A percentile compares a stretch with the other conserved stretches of the same genome.
phyloP scores from a whole-genome alignment of 805 yeast genomes.

The Ogataea neopini region DNA sequence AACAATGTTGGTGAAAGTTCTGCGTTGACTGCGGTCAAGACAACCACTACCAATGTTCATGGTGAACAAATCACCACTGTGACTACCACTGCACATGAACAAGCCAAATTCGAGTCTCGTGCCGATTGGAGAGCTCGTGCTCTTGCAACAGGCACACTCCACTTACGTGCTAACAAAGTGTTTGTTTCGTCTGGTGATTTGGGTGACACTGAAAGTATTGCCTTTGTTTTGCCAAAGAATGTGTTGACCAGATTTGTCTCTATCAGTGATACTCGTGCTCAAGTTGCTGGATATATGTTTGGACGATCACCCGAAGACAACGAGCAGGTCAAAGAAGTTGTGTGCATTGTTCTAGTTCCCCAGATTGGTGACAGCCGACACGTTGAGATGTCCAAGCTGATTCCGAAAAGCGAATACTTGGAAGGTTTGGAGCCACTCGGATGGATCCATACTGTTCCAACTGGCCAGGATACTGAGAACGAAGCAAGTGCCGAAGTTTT shows the following conservation, averaged over 20 bases:
- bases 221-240: constrained; percentile 83
- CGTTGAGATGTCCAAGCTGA: constrained; percentile 58
- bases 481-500: constrained; percentile 74
- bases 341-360: constrained; percentile 76
- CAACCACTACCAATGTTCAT: constrained; percentile 84
- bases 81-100: constrained; percentile 87
- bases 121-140: constrained; percentile 93
- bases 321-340: constrained; percentile 72
- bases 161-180: constrained; percentile 71
- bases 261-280: constrained; percentile 77
- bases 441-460: constrained; percentile 89
- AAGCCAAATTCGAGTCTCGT: constrained; percentile 75
- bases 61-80: constrained; percentile 96
- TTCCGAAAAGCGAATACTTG: constrained; percentile 43
- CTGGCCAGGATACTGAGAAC: constrained; percentile 50
- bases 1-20: constrained; percentile 41
- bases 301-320: constrained; percentile 80
- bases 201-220: constrained; percentile 51
- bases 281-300: constrained; percentile 77
- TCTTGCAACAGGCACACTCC: constrained; percentile 70
- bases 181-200: constrained; percentile 69
- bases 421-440: constrained; percentile 79
- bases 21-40: constrained; percentile 73
- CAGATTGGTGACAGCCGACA: constrained; percentile 76
- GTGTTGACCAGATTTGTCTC: constrained; percentile 73